phyloP scores from a whole-genome alignment of 2,329 filamentous ascomycete genomes.

The Coniochaeta hoffmannii region DNA sequence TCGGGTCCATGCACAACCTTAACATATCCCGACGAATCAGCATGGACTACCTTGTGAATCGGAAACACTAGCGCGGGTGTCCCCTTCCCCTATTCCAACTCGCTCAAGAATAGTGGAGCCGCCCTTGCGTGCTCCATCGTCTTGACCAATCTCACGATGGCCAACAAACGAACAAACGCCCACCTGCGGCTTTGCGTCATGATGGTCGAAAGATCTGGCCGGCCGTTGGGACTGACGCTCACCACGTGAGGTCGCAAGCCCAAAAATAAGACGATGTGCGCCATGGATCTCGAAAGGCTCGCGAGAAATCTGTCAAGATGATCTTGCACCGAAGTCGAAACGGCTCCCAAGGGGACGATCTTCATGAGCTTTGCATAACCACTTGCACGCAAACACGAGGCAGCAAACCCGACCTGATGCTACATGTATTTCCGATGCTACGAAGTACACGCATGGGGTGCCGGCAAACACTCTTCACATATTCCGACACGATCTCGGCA shows the following conservation, averaged over 20 bases:
- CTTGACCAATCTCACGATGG: not conserved
- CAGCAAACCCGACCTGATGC: too few species aligned
- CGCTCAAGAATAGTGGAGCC: not conserved
- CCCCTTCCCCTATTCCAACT: not conserved
- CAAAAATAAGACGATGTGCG: not conserved
- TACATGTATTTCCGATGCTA: too few species aligned
- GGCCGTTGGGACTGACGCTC: not conserved
- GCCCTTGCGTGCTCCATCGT: not conserved
- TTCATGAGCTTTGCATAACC: too few species aligned
- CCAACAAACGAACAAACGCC: not conserved
- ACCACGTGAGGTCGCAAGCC: not conserved
- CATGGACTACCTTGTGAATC: conserved; percentile 9
- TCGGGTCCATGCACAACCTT: conserved; percentile 8
- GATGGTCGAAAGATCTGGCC: not conserved
- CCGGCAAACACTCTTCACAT: too few species aligned
- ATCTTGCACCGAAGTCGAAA: too few species aligned
- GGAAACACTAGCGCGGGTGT: conserved; percentile 28
- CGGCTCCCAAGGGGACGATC: too few species aligned
- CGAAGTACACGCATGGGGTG: too few species aligned
- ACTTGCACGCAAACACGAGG: too few species aligned
- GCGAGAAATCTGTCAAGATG: not conserved
- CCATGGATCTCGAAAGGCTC: not conserved
- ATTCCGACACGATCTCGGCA: too few species aligned
- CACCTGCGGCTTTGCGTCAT: not conserved
- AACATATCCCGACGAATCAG: conserved; percentile 17